These are phyloP conservation scores for Verticillium albo-atrum DNA, from an alignment of 2,329 filamentous ascomycete species.

Conservation along the genomic window DNA sequence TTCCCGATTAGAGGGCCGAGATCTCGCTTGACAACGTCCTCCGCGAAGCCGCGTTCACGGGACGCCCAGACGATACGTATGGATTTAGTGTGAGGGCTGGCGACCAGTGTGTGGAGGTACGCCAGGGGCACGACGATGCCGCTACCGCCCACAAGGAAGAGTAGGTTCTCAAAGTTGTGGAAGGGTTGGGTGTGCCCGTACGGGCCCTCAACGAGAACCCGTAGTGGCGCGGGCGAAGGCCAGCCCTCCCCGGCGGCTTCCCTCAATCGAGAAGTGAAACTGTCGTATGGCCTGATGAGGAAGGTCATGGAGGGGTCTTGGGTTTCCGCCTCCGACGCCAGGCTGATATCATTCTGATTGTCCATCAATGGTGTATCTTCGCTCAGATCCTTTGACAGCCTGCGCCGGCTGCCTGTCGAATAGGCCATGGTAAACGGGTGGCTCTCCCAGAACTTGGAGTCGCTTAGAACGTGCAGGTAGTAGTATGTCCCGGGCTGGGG, in stretches of 20 bases:
- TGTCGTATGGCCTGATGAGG: constrained; percentile 40
- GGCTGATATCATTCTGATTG: not conserved
- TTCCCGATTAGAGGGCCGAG: constrained; percentile 21
- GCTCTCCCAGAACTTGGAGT: constrained; percentile 39
- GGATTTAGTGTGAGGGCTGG: constrained; percentile 10
- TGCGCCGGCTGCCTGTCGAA: constrained; percentile 5
- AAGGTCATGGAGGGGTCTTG: constrained; percentile 28
- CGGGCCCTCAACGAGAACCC: constrained; percentile 38
- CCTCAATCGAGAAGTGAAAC: constrained; percentile 35
- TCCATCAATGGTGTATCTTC: constrained; percentile 28
- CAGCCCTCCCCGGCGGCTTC: constrained; percentile 20
- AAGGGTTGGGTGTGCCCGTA: constrained; percentile 37
- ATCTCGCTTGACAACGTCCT: constrained; percentile 27
- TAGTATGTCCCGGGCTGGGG: constrained; percentile 38
- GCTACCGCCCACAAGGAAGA: constrained; percentile 41
- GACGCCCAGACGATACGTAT: constrained; percentile 39
- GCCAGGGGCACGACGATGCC: constrained; percentile 38
- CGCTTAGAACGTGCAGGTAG: constrained; percentile 38
- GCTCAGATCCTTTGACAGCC: constrained; percentile 14
- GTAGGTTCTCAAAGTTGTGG: constrained; percentile 29
- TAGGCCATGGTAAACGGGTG: constrained; percentile 44
- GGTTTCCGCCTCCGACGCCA: not conserved
- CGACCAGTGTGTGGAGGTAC: constrained; percentile 25
- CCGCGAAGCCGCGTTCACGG: constrained; percentile 31
- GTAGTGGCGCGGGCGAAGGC: constrained; percentile 20